Evolutionary conservation across 306 rosid genomes (phyloP), one percentile per base, ranked within the genome.

Genomic region (Phaseolus lunatus): DNA sequence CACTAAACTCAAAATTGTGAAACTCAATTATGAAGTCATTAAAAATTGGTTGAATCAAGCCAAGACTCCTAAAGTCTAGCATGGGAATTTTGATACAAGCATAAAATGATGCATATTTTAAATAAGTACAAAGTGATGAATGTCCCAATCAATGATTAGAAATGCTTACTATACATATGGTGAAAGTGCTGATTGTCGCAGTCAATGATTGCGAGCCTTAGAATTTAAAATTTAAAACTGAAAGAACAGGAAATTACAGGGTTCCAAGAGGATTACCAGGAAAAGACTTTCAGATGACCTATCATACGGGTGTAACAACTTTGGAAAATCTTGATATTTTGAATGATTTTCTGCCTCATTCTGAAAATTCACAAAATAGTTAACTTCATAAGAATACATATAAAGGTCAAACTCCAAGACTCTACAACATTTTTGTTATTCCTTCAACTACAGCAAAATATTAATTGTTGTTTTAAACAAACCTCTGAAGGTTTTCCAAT

Each of bases 261-360:
- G 53, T 68, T 64, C 56, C 63, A 23, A 85, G 78, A 82, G 29
- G 84, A 85, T 88, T 88, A 92, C 99, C 80, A 87, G 84, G 85
- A 96, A 91, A 70, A 96, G 87, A 78, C 87, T 88, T 85, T 96
- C 99, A 23, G 98, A 91, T 10, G 90, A 80, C 85, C 96, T 87
- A 79, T 91, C 99, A 85, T 96, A 96, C 22, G 98, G 99, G 80
- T 87, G 98, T 75, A 95, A 84, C 83, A 83, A 74, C 90, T 96
- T 96, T 2, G 87, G 90, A 73, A 80, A 83, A 70, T 89, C 93
- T 77, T 89, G 91, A 82, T 70, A 74, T 33, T 85, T 71, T 18
- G 81, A 57, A 49, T 84, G 92, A 78, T 84, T 81, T 2, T 83
- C 58, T 18, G 70, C 84, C 53, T 80, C 97, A 78, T 85, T 91